Conservation (phyloP, 1,284 basidiomycete species). For the Abortiporus biennis region DNA sequence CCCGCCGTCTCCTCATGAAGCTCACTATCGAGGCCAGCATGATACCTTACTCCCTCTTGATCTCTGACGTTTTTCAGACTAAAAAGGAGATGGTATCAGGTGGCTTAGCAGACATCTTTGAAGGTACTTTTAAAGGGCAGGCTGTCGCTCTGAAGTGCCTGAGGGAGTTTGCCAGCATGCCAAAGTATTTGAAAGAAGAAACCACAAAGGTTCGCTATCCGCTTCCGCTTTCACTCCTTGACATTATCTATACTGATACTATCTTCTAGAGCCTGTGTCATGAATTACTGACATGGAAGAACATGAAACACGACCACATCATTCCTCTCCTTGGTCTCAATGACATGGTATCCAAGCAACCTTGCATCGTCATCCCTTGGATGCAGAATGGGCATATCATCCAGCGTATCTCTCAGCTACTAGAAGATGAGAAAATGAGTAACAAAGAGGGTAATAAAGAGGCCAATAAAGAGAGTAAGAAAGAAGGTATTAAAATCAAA, state of each 20-base stretch:
- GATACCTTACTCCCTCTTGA: too few species aligned
- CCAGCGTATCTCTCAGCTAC: not conserved
- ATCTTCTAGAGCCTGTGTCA: not conserved
- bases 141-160: constrained; percentile 6
- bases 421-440: not conserved
- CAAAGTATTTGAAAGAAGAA: not conserved
- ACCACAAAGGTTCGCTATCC: constrained; percentile 3
- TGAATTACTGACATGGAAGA: not conserved
- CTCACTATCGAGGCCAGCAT: too few species aligned
- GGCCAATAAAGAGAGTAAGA: not conserved
- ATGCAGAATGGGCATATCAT: not conserved
- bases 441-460: not conserved
- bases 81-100: too few species aligned
- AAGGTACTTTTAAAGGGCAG: not conserved
- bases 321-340: not conserved
- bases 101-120: constrained; percentile 4
- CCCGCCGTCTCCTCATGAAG: too few species aligned
- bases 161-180: not conserved
- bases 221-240: too few species aligned
- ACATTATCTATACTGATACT: too few species aligned
- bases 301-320: not conserved
- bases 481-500: not conserved
- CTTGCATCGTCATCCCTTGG: not conserved
- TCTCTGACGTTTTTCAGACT: too few species aligned
- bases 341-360: too few species aligned